A percentile compares a stretch with the other conserved stretches of the same genome.
Conservation (phyloP, 441 rosid species). For the Pelargonium fulgidum region DNA sequence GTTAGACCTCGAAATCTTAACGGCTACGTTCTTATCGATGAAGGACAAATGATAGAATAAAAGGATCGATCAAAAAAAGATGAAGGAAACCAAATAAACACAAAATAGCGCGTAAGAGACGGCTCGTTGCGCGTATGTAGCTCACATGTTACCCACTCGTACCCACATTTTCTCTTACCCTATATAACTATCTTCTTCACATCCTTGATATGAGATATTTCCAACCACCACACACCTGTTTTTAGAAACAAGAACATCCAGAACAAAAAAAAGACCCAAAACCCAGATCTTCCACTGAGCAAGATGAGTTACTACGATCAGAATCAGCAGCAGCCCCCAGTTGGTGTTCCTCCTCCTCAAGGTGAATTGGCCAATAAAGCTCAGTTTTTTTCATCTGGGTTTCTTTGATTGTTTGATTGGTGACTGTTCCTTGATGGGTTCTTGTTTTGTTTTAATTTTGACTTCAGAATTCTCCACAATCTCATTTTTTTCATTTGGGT, state of each 20-base stretch:
- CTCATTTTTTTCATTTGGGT: too few relatives aligned
- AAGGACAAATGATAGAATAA: too few relatives aligned
- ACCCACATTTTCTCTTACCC: too few relatives aligned
- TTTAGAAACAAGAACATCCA: neutral
- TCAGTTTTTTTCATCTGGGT: neutral
- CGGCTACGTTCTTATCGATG: too few relatives aligned
- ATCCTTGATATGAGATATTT: neutral
- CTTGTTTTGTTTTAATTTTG: neutral
- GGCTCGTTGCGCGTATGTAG: too few relatives aligned
- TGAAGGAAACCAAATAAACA: too few relatives aligned
- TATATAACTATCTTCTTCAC: neutral
- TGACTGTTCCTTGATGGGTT: neutral
- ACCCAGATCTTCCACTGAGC: neutral
- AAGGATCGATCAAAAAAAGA: too few relatives aligned
- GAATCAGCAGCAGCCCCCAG: slow-evolving; percentile 43
- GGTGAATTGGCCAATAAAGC: slow-evolving; percentile 27
- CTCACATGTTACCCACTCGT: too few relatives aligned
- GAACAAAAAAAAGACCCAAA: neutral
- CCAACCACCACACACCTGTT: neutral
- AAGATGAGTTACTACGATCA: slow-evolving; percentile 51
- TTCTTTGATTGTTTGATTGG: neutral
- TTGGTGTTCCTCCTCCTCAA: slow-evolving; percentile 67
- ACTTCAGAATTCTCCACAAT: too few relatives aligned
- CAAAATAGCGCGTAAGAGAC: too few relatives aligned
- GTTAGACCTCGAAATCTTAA: too few relatives aligned